phyloP scores from a whole-genome alignment of 2,329 filamentous ascomycete species.

The Tolypocladium endophyticum region DNA sequence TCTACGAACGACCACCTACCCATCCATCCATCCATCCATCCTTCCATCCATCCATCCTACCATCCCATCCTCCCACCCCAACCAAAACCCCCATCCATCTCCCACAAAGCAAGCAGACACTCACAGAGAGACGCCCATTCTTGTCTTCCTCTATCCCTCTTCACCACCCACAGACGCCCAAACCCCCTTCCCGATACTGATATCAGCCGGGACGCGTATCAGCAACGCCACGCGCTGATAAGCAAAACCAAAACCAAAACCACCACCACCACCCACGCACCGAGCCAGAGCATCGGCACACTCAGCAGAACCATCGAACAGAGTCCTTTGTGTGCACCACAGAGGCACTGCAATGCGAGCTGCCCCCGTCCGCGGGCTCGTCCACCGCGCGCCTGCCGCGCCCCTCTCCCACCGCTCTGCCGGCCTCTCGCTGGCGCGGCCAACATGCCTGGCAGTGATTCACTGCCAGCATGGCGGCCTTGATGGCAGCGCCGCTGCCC shows the following conservation, averaged over 20 bases:
- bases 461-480: slow-evolving; percentile 2
- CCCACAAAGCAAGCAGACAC: neutral
- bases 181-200: neutral
- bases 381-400: slow-evolving; percentile 6
- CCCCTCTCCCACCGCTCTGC: neutral
- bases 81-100: neutral
- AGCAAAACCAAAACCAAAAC: neutral
- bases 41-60: neutral
- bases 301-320: slow-evolving; percentile 2
- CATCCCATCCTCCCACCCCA: neutral
- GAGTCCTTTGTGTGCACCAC: slow-evolving; percentile 2
- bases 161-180: neutral
- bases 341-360: slow-evolving; percentile 12
- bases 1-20: neutral
- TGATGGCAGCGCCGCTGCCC: neutral
- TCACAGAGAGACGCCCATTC: neutral
- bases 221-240: neutral
- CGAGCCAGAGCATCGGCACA: neutral
- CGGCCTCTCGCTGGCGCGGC: neutral
- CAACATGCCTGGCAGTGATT: slow-evolving; percentile 7
- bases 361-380: slow-evolving; percentile 11
- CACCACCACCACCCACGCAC: neutral
- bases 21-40: neutral
- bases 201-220: neutral
- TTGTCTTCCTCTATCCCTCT: neutral